phyloP scores from a whole-genome alignment of 345 rosid genomes.

The Hypericum androsaemum region DNA sequence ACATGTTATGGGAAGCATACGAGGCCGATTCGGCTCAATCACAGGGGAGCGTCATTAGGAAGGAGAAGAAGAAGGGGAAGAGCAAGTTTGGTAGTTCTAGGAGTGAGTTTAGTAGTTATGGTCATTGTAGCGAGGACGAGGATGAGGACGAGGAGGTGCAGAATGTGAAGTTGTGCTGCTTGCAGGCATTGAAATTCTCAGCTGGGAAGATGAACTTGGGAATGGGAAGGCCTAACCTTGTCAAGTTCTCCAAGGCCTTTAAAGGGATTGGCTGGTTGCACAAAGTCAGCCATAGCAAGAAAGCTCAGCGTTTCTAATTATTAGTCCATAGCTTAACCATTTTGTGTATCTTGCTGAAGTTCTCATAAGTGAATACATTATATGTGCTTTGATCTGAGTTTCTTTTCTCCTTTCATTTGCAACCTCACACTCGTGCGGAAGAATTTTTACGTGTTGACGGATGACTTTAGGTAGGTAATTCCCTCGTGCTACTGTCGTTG shows the following conservation, averaged over 20 bases:
- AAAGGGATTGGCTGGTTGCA: slow-evolving; percentile 74
- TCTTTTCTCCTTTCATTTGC: too few species aligned
- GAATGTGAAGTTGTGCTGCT: slow-evolving; percentile 63
- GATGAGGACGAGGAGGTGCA: slow-evolving; percentile 41
- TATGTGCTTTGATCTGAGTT: too few species aligned
- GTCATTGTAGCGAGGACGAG: slow-evolving; percentile 26
- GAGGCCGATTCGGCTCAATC: slow-evolving; percentile 41
- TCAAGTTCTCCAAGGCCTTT: slow-evolving; percentile 59
- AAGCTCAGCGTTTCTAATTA: slow-evolving; percentile 15
- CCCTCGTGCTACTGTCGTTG: too few species aligned
- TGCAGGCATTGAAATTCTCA: slow-evolving; percentile 82
- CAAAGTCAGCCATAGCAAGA: slow-evolving; percentile 42
- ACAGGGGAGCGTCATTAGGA: slow-evolving; percentile 20
- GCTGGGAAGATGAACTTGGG: slow-evolving; percentile 89
- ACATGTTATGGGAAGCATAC: slow-evolving; percentile 81
- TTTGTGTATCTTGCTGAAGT: too few species aligned
- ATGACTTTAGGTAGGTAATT: too few species aligned
- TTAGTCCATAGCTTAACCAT: too few species aligned
- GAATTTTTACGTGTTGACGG: too few species aligned
- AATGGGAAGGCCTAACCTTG: slow-evolving; percentile 69
- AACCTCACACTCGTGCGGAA: too few species aligned
- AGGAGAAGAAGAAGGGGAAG: slow-evolving; percentile 22
- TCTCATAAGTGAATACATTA: too few species aligned
- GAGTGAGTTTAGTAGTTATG: background rate
- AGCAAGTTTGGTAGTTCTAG: background rate